phyloP scores from a whole-genome alignment of 2,329 filamentous ascomycete genomes.

The Huntiella omanensis region DNA sequence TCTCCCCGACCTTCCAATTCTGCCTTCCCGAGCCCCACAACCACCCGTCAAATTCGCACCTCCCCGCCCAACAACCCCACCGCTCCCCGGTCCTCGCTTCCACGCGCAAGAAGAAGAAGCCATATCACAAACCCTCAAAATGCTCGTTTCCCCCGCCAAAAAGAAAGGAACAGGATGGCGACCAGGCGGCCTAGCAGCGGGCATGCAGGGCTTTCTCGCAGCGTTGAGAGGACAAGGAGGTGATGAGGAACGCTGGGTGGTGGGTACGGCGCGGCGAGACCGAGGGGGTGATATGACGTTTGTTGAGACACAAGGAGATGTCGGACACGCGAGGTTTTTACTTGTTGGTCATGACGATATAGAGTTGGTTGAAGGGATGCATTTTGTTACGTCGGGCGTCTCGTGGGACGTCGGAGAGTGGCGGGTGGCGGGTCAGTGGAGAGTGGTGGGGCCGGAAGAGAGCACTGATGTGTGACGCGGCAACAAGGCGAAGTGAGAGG shows the following conservation, averaged over 20 bases:
- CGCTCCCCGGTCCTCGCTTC: constrained; percentile 22
- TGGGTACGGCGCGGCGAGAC: neutral
- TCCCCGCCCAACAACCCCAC: constrained; percentile 15
- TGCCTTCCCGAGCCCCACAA: too few species aligned
- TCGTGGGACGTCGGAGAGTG: too few species aligned
- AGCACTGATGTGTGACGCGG: too few species aligned
- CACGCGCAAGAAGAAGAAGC: constrained; percentile 14
- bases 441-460: too few species aligned
- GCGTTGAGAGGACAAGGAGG: constrained; percentile 15
- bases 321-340: neutral
- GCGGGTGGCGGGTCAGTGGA: too few species aligned
- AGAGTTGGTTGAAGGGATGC: too few species aligned
- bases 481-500: too few species aligned
- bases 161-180: constrained; percentile 16
- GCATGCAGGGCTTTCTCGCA: constrained; percentile 23
- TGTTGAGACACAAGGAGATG: neutral
- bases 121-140: constrained; percentile 3
- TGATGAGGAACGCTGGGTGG: neutral
- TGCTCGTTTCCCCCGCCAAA: neutral
- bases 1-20: too few species aligned
- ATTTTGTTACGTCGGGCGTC: too few species aligned
- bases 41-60: neutral
- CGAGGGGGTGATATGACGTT: neutral
- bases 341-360: neutral
- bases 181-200: constrained; percentile 21